Conservation (phyloP, 768 basidiomycete genomes). For the Boletus huronensis region DNA sequence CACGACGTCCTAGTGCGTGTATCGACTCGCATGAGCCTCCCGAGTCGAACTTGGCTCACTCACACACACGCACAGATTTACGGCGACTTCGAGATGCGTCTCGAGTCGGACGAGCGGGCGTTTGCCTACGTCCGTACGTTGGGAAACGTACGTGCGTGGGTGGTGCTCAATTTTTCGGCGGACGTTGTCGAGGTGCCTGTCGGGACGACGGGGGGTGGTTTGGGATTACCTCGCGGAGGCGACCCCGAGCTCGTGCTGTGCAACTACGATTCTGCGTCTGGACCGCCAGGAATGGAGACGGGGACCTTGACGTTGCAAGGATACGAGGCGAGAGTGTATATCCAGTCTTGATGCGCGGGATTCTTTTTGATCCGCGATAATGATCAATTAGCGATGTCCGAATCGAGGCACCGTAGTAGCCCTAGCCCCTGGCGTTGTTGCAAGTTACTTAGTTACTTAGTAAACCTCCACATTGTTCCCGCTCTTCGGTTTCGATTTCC, state of each 20-base stretch:
- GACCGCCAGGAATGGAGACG: not conserved
- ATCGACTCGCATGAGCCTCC: not conserved
- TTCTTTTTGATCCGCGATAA: too few relatives aligned
- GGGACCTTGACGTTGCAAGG: slow-evolving; percentile 17
- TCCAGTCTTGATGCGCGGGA: not conserved
- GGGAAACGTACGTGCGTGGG: slow-evolving; percentile 31
- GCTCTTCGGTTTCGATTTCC: too few relatives aligned
- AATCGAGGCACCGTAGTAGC: not conserved
- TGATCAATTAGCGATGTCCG: not conserved
- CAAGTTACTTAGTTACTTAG: too few relatives aligned
- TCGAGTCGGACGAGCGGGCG: slow-evolving; percentile 43
- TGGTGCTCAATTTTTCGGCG: slow-evolving; percentile 48
- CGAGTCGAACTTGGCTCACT: not conserved
- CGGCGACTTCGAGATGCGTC: slow-evolving; percentile 55
- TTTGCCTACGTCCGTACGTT: slow-evolving; percentile 53
- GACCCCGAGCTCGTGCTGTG: slow-evolving; percentile 17
- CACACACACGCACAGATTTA: slow-evolving; percentile 41
- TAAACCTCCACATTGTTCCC: too few relatives aligned
- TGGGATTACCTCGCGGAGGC: not conserved
- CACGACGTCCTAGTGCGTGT: slow-evolving; percentile 49
- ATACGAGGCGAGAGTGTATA: slow-evolving; percentile 28
- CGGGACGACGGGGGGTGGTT: not conserved
- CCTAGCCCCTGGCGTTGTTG: too few relatives aligned
- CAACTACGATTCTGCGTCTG: slow-evolving; percentile 20
- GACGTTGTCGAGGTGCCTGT: slow-evolving; percentile 21